Evolutionary conservation across 148 eudicot genomes (phyloP).

Genomic region (Camellia sinensis): DNA sequence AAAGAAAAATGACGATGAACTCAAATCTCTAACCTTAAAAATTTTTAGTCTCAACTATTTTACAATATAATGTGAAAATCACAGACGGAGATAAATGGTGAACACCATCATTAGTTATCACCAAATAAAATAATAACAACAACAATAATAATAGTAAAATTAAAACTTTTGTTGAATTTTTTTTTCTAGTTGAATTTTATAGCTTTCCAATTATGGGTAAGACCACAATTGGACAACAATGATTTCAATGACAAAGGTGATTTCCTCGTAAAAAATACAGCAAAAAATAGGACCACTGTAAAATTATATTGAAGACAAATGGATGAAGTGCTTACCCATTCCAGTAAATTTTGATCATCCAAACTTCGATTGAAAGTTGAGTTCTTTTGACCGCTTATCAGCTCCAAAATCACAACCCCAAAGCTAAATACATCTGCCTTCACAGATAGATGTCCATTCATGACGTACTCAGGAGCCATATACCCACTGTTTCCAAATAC

Average conservation of each 20-base stretch:
- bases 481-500: conserved; percentile 62
- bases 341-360: conserved; percentile 51
- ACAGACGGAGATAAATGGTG: not conserved
- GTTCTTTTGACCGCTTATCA: conserved; percentile 69
- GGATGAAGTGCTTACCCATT: conserved; percentile 60
- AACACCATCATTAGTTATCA: not conserved
- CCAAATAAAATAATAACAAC: not conserved
- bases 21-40: not conserved
- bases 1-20: not conserved
- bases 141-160: not conserved
- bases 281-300: not conserved
- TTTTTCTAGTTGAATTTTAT: not conserved
- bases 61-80: not conserved
- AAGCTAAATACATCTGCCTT: conserved; percentile 89
- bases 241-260: no score
- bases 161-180: not conserved
- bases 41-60: not conserved
- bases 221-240: not conserved
- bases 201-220: not conserved
- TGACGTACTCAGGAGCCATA: conserved; percentile 87
- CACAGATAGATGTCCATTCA: conserved; percentile 69
- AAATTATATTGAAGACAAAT: not conserved
- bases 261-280: not conserved
- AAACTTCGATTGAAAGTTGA: conserved; percentile 44
- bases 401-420: conserved; percentile 82